These are phyloP conservation scores for Dactylellina cionopaga DNA, from an alignment of 2,329 filamentous ascomycete species.

Conservation along the genomic window DNA sequence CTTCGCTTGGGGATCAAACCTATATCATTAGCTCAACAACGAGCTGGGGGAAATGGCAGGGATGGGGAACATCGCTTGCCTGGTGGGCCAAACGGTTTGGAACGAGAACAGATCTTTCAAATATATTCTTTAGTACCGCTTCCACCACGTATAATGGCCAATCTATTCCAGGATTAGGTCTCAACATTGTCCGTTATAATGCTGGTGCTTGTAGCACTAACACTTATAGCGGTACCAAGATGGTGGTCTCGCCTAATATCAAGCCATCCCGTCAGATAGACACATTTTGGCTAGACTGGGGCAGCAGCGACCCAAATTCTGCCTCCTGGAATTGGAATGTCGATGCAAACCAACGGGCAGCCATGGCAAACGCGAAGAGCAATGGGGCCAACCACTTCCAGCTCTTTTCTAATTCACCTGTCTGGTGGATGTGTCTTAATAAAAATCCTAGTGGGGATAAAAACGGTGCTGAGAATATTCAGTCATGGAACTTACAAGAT, in stretches of 20 bases:
- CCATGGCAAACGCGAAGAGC: conserved; percentile 60
- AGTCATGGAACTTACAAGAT: conserved; percentile 60
- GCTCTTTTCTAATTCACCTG: conserved; percentile 63
- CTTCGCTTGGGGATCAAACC: conserved; percentile 57
- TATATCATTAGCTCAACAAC: conserved; percentile 59
- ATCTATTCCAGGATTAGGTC: conserved; percentile 61
- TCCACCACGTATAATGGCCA: conserved; percentile 58
- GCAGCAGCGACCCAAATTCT: conserved; percentile 59
- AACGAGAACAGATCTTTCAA: conserved; percentile 61
- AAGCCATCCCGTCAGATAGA: conserved; percentile 61
- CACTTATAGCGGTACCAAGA: conserved; percentile 58
- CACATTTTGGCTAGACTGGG: conserved; percentile 62
- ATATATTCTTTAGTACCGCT: conserved; percentile 62
- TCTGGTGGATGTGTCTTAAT: conserved; percentile 64
- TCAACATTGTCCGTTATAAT: conserved; percentile 64
- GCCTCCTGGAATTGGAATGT: conserved; percentile 62
- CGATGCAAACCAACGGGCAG: conserved; percentile 61
- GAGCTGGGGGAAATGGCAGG: conserved; percentile 63
- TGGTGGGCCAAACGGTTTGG: conserved; percentile 64
- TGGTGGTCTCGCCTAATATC: conserved; percentile 61
- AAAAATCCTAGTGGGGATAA: conserved; percentile 62
- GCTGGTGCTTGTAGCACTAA: conserved; percentile 62
- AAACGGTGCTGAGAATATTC: conserved; percentile 61
- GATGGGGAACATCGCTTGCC: conserved; percentile 63
- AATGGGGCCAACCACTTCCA: conserved; percentile 61